phyloP scores from a whole-genome alignment of 2,329 filamentous ascomycete species.

The Botrytis fabae region DNA sequence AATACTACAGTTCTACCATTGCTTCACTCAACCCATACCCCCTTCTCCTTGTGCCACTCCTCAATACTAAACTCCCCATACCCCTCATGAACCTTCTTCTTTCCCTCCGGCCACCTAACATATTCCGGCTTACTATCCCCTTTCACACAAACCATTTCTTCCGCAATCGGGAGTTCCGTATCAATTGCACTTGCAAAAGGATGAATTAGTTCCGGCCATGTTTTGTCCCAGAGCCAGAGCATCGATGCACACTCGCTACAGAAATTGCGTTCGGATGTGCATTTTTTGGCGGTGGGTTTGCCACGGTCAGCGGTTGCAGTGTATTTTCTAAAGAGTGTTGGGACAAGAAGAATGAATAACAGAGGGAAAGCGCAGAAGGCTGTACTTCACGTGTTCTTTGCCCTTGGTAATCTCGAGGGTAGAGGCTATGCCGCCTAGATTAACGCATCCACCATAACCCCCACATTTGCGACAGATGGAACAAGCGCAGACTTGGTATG shows the following conservation, averaged over 20 bases:
- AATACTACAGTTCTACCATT: too few relatives aligned
- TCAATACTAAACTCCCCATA: constrained; percentile 47
- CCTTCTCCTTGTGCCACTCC: constrained; percentile 48
- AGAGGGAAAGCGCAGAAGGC: background rate
- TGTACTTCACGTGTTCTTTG: constrained; percentile 47
- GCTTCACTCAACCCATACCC: constrained; percentile 29
- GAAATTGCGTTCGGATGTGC: constrained; percentile 48
- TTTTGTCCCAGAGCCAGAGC: constrained; percentile 50
- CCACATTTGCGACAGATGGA: constrained; percentile 51
- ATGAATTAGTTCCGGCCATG: constrained; percentile 51
- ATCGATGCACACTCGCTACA: constrained; percentile 49
- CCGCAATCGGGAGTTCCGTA: constrained; percentile 46
- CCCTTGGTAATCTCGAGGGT: constrained; percentile 46
- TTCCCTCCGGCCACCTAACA: constrained; percentile 50
- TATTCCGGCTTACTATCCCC: constrained; percentile 47
- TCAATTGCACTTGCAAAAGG: constrained; percentile 52
- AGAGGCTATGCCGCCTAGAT: constrained; percentile 48
- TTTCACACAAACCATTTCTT: constrained; percentile 50
- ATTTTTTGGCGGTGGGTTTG: constrained; percentile 43
- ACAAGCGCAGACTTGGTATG: constrained; percentile 51
- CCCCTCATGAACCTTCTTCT: constrained; percentile 45
- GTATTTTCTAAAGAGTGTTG: constrained; percentile 44
- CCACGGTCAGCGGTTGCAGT: constrained; percentile 47
- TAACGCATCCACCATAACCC: constrained; percentile 48
- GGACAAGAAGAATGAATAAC: background rate